Base-by-base conservation (phyloP, 2,329 filamentous ascomycete genomes). In the Lojkania enalia region DNA sequence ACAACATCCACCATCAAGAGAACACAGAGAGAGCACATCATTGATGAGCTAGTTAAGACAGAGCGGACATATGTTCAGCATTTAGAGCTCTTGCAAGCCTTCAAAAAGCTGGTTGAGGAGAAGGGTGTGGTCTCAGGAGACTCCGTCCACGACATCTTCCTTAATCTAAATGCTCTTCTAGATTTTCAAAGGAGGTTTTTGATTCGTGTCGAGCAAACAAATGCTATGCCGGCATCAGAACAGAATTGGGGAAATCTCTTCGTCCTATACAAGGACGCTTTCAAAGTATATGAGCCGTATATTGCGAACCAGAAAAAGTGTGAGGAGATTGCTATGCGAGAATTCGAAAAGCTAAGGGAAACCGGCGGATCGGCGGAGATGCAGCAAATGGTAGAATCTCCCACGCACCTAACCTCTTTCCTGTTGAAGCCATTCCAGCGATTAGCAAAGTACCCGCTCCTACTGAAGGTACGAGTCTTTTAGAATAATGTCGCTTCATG, bases 61-160 rank as follows among this genome's bases (percentile, higher is more conserved):
- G 94, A 99, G 71, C 85, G 94, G 51, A 96, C 96, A 71, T 99
- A 99, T 60, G 94, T 97, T 3, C 91, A 97, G 68, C 94, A 99
- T 74, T 74, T 99, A 41, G 92, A 97, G 68, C 92, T 96, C 57
- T 72, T 99, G 25, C 90, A 97, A 67, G 86, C 91, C 38, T 80
- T 97, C 64, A 97, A 96, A 74, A 92, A 89, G 71, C 83, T 86
- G 18, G 77, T 97, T 43, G 90, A 96, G 59, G 87, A 95, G 65
- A 90, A 86, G 55, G 90, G 90, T 27, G 83, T 90, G 27, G 84
- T 97, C 52, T 87, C 89, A 2, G 92, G 94, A 42, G 94, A 99
- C 66, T 83, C 86, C 7, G 86, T 96, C 16, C 91, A 97, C 72
- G 85, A 91, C 63, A 96, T 99, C 51, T 99, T 99, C 72, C 79